These are phyloP conservation scores for Phytomonas sp. DNA, from an alignment of 208 protist genomes.

Conservation along the genomic window DNA sequence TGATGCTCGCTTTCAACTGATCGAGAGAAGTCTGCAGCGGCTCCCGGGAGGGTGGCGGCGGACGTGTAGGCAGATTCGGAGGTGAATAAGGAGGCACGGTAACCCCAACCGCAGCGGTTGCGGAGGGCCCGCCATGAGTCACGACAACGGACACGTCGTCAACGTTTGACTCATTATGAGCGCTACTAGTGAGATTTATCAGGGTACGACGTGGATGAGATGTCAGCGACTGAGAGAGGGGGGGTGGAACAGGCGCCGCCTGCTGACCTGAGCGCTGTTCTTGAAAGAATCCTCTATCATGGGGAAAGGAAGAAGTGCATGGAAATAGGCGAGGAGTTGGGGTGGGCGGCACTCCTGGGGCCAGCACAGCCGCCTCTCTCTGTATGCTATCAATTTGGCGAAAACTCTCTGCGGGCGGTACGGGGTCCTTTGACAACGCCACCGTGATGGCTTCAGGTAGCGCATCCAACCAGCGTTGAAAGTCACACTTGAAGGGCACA, in stretches of 20 bases:
- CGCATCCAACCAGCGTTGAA: background rate
- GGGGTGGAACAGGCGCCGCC: background rate
- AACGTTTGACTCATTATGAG: background rate
- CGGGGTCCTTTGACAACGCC: background rate
- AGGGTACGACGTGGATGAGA: background rate
- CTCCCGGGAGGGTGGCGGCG: conserved; percentile 3
- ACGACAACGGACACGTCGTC: background rate
- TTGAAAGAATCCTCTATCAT: background rate
- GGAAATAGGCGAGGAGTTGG: background rate
- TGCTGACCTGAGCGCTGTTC: background rate
- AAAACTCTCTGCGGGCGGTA: background rate
- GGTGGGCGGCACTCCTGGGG: background rate
- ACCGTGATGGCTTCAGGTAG: background rate
- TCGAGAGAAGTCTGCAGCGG: conserved; percentile 14
- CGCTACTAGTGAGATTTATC: background rate
- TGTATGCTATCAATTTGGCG: conserved; percentile 1
- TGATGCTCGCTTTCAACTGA: conserved; percentile 43
- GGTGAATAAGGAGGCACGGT: background rate
- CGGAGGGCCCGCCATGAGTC: background rate
- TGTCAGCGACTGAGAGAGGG: background rate
- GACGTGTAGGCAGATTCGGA: background rate
- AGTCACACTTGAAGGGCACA: background rate
- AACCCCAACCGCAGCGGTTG: background rate
- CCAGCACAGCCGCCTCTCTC: background rate
- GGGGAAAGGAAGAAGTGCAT: background rate